Evolutionary conservation across 1,284 basidiomycete genomes (phyloP), one percentile per base, ranked within the genome.

Genomic region (Pseudozyma hubeiensis): DNA sequence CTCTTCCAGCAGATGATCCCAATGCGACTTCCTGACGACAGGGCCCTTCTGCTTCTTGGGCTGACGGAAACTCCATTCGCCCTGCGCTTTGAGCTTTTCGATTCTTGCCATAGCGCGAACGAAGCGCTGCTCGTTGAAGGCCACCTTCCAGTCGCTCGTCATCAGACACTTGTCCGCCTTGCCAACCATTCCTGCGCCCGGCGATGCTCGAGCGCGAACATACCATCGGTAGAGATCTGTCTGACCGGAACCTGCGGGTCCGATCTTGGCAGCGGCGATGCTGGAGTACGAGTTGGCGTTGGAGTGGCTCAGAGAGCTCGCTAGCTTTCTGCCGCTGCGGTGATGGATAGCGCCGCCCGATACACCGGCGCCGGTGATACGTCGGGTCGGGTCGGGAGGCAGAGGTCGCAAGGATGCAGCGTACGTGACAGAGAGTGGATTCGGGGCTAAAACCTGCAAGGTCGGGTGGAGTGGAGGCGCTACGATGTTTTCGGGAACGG

Each of bases 1-100:
- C 86, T 99, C 97, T 68, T 99, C 97, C 82, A 99, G 86, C 33
- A 99, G 87, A 84, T 94, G 93, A 84, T 99, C 97, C 93, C 94
- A 96, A 79, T 98, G 94, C 0, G 91, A 89, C 85, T 98, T 98
- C 6, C 88, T 87, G 37, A 93, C 85, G 2, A 90, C 89, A 8
- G 93, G 93, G 8, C 90, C 91, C 56, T 92, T 88, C 78, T 95
- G 92, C 85, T 96, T 97, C 86, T 97, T 97, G 1, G 94, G 93
- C 81, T 99, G 97, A 49, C 95, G 88, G 81, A 97, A 93, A 79
- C 92, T 92, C 97, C 97, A 99, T 33, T 89, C 87, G 1, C 91
- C 91, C 13, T 88, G 88, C 16, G 89, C 88, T 85, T 97, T 97
- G 71, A 97, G 88, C 50, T 87, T 85, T 68, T 99, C 94, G 54